Conservation (phyloP, 768 basidiomycete genomes). For the Lentinula detonsa region DNA sequence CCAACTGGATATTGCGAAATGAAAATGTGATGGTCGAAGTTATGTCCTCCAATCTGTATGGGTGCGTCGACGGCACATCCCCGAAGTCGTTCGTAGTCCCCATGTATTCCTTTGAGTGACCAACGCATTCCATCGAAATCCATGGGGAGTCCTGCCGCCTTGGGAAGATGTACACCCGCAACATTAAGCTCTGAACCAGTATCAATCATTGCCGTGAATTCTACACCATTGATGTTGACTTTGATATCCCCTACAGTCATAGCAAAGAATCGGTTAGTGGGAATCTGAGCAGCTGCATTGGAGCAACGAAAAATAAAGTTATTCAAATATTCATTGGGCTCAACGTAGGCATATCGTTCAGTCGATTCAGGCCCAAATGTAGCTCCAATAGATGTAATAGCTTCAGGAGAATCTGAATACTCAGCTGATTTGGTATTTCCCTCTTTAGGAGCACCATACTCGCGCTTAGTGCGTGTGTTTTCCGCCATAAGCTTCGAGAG, state of each 20-base stretch:
- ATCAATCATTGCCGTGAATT: background rate
- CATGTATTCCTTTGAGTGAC: slow-evolving; percentile 20
- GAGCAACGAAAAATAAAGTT: no score
- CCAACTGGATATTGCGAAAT: slow-evolving; percentile 8
- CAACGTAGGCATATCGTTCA: no score
- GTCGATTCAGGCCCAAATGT: no score
- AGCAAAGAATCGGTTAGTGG: background rate
- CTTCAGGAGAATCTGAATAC: background rate
- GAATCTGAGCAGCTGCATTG: background rate
- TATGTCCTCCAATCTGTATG: slow-evolving; percentile 9
- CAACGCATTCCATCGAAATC: slow-evolving; percentile 34
- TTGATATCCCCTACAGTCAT: background rate
- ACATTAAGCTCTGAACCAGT: slow-evolving; percentile 6
- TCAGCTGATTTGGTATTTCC: background rate
- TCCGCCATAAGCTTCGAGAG: background rate
- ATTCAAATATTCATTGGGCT: no score
- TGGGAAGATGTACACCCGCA: background rate
- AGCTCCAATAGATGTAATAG: no score
- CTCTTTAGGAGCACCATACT: background rate
- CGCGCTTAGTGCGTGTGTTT: background rate
- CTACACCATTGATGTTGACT: background rate
- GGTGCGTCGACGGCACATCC: slow-evolving; percentile 14
- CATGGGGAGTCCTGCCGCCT: slow-evolving; percentile 32
- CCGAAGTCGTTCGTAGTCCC: slow-evolving; percentile 7
- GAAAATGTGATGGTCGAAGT: slow-evolving; percentile 22